Evolutionary conservation across 2,329 filamentous ascomycete species (phyloP).

Genomic region (Cladosporium sp.): DNA sequence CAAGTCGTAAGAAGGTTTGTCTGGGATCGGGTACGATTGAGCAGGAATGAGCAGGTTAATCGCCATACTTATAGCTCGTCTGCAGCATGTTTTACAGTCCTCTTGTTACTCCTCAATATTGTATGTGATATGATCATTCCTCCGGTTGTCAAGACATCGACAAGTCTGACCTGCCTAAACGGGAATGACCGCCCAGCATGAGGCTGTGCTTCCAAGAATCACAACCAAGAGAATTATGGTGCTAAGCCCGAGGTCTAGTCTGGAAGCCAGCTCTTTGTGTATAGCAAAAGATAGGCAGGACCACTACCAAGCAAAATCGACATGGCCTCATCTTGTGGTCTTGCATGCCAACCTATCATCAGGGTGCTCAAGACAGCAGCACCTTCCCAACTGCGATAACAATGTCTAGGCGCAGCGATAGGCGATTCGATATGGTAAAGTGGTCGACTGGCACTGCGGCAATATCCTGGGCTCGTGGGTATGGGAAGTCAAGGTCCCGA

Average conservation of each 20-base stretch:
- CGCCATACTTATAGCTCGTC: conserved; percentile 1
- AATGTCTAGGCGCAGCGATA: conserved; percentile 8
- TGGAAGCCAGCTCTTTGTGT: not conserved
- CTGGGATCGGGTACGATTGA: not conserved
- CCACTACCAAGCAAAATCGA: not conserved
- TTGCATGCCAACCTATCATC: not conserved
- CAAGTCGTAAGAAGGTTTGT: conserved; percentile 2
- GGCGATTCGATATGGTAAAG: not conserved
- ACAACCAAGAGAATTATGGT: not conserved
- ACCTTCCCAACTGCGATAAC: conserved; percentile 7
- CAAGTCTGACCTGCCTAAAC: conserved; percentile 16
- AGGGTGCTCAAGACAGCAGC: not conserved
- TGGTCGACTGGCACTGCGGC: not conserved
- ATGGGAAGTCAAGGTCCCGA: not conserved
- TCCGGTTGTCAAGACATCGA: conserved; percentile 14
- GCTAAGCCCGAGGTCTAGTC: conserved; percentile 14
- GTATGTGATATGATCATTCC: not conserved
- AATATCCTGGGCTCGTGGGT: not conserved
- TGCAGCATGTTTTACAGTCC: not conserved
- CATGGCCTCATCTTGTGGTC: not conserved
- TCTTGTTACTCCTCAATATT: not conserved
- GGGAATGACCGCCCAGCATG: conserved; percentile 17
- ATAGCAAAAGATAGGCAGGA: not conserved
- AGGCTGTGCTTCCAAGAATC: conserved; percentile 7
- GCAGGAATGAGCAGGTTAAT: not conserved